Evolutionary conservation across 108 stramenopile genomes (phyloP).

Genomic region (Cyclotella cryptica): DNA sequence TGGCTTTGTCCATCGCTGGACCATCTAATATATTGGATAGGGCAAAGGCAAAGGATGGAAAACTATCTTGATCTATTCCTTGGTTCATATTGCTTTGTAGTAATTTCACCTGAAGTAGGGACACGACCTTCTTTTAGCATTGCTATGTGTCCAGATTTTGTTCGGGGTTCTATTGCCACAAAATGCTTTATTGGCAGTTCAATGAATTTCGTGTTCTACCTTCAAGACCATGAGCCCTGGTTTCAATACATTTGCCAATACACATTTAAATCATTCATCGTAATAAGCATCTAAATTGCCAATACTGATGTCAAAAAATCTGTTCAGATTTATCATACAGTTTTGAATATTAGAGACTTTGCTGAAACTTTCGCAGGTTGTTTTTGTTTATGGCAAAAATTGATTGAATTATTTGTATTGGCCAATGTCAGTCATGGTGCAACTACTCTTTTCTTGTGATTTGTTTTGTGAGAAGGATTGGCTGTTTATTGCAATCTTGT

Average conservation of each 20-base stretch:
- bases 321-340: background rate
- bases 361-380: conserved; percentile 8
- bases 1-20: conserved; percentile 1
- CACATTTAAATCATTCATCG: conserved; percentile 21
- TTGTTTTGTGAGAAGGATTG: background rate
- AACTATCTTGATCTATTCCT: background rate
- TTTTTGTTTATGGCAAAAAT: conserved; percentile 1
- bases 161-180: background rate
- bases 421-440: background rate
- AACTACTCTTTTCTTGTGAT: background rate
- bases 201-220: conserved; percentile 19
- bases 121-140: background rate
- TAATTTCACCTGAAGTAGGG: conserved; percentile 20
- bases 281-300: background rate
- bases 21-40: conserved; percentile 15
- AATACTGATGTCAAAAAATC: background rate
- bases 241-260: conserved; percentile 13
- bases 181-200: background rate
- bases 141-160: background rate
- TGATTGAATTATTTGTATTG: background rate
- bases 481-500: background rate
- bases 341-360: conserved; percentile 21
- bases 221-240: conserved; percentile 14
- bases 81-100: conserved; percentile 10
- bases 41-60: background rate